Base-by-base conservation (phyloP, 1,284 basidiomycete genomes). In the Apiotrichum domesticum region DNA sequence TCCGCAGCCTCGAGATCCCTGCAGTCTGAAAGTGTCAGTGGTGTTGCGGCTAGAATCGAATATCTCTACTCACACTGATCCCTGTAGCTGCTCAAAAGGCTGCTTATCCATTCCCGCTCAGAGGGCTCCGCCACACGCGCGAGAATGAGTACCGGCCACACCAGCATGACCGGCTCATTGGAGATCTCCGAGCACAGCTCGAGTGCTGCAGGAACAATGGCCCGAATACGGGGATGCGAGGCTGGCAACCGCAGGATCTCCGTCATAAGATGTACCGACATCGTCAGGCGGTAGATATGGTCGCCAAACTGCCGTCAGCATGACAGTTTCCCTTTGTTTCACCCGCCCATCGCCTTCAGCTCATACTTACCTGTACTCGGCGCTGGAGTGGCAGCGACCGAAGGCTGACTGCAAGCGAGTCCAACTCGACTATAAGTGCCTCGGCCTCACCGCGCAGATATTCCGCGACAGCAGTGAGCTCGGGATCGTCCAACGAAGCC, bases 101-200 rank as follows among this genome's bases (percentile, higher is more conserved):
- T 29, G 44, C 45, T 6, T n/a, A 53, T 9, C 52, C 52, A 53
- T 45, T 41, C 45, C 15, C 52, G 44, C 45, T 53, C 52, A 1
- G 33, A 35, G 5, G 14, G 6, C 37, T 21, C 35, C 44, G 44
- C 35, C 21, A 41, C 52, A 9, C 52, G 44, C 29, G 52, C 44
- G 32, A 46, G 5, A 15, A 46, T 39, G 35, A 66, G 50, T 14
- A 66, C 37, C 11, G 64, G 64, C 62, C 63, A 64, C 34, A 66
- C 41, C 11, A 66, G 52, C 54, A 56, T 58, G 49, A 61, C 52
- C 6, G 61, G 61, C 53, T 62, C 46, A 21, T 33, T 53, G 11
- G 56, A 57, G 21, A 64, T 54, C 46, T 66, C 62, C 8, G 60
- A 55, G 55, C 64, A 66, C 4, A 66, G 52, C 55, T 46, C 52